Evolutionary conservation across 768 basidiomycete species (phyloP).

Genomic region (Tulasnella sp.): DNA sequence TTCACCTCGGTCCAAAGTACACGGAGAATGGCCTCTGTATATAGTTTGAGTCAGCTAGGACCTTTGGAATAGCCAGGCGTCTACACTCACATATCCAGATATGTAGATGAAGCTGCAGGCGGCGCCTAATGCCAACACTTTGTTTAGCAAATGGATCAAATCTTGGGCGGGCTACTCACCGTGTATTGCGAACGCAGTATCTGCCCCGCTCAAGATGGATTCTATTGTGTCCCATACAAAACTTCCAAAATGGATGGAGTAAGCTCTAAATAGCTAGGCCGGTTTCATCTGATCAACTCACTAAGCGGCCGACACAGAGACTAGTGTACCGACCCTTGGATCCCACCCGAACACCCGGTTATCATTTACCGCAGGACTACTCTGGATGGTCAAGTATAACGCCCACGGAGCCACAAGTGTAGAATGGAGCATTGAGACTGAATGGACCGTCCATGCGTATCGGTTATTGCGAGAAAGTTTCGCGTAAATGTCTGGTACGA

Average conservation of each 20-base stretch:
- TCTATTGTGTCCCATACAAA: conserved; percentile 78
- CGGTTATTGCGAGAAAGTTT: conserved; percentile 14
- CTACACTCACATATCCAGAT: conserved; percentile 54
- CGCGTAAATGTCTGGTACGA: conserved; percentile 43
- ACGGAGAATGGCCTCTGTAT: conserved; percentile 55
- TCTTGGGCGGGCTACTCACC: conserved; percentile 32
- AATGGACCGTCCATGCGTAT: conserved; percentile 34
- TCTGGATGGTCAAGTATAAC: conserved; percentile 34
- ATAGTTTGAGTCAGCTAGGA: background rate
- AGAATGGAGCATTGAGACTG: conserved; percentile 65
- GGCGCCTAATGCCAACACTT: conserved; percentile 33
- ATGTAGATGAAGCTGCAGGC: conserved; percentile 56
- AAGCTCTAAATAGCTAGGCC: background rate
- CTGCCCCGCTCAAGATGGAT: conserved; percentile 53
- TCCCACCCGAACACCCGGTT: conserved; percentile 75
- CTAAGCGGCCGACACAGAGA: conserved; percentile 47
- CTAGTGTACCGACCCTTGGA: conserved; percentile 41
- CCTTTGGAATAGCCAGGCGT: background rate
- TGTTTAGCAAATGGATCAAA: background rate
- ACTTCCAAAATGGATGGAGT: conserved; percentile 13
- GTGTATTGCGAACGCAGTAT: conserved; percentile 68
- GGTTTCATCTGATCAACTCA: no score
- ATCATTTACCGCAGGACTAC: conserved; percentile 35
- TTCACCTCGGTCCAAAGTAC: conserved; percentile 73
- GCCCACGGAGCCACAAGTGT: conserved; percentile 57